Base-by-base conservation (phyloP, 108 stramenopile genomes). In the Nannochloropsis salina region DNA sequence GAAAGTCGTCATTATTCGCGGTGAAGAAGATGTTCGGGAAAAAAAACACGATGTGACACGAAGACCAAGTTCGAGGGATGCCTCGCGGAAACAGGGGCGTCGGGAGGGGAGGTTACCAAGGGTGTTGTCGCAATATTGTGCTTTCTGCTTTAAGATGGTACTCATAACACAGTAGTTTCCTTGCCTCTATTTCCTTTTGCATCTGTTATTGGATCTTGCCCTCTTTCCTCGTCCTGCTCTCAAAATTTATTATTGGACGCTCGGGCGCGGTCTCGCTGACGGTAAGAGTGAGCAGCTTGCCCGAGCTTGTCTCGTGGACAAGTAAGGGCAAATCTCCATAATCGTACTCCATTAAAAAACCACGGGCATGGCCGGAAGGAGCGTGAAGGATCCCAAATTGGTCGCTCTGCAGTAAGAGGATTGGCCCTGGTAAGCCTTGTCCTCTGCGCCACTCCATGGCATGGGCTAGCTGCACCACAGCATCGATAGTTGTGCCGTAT, bases 331-430 rank as follows among this genome's bases (percentile, higher is more conserved):
- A 15, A 2, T 74, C 20, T n/a, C n/a, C 61, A n/a, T 74, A 6
- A n/a, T n/a, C 61, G n/a, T 74, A 74, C n/a, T 74, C 61, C 61
- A 74, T 74, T n/a, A 74, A 74, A 74, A 74, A 74, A n/a, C 61
- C 61, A n/a, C 61, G 61, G 2, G 61, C 61, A 74, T 74, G 61
- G 61, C 61, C 61, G 2, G 61, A 74, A 15, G 61, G 61, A n/a
- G 61, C 61, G 6, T 74, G 61, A 15, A 74, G n/a, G 61, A 74
- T 74, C 20, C 61, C 61, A 6, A 74, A 74, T 74, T 74, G 61
- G 61, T 74, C 61, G n/a, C 61, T 6, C n/a, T 74, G 61, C n/a
- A 74, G n/a, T n/a, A 74, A n/a, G 20, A 74, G n/a, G 61, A 74
- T 74, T 6, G 61, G 61, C 20, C 20, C 15, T 74, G 61, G 20